Percentiles rank a stretch among this genome's conserved stretches.
These are phyloP conservation scores for Coemansia sp. DNA, from an alignment of 192 early-diverging fungal genomes.

Conservation along the genomic window DNA sequence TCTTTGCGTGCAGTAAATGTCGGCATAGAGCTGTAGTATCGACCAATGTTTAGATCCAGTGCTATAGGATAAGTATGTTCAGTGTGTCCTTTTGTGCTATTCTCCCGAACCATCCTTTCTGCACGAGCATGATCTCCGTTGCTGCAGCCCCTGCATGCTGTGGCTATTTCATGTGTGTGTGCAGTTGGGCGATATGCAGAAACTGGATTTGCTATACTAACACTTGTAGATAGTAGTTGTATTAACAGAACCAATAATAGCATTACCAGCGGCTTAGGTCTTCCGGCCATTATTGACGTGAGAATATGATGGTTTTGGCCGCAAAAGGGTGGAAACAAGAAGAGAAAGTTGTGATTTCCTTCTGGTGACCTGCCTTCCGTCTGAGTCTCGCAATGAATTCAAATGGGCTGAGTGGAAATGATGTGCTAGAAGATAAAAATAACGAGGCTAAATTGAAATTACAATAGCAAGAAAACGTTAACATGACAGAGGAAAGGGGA, in stretches of 20 bases:
- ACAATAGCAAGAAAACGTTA: not conserved
- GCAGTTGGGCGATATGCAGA: not conserved
- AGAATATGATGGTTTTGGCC: not conserved
- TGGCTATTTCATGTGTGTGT: not conserved
- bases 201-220: not conserved
- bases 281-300: not conserved
- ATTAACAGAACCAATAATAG: not conserved
- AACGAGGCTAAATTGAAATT: no score
- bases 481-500: not conserved
- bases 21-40: not conserved
- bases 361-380: no score
- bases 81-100: not conserved
- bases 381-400: no score
- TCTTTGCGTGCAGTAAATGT: not conserved
- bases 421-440: no score
- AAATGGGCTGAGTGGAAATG: no score
- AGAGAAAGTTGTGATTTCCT: no score
- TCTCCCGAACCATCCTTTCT: not conserved
- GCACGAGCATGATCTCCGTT: not conserved
- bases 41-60: not conserved
- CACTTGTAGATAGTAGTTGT: not conserved
- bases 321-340: not conserved
- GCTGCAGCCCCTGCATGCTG: not conserved
- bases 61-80: not conserved
- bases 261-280: not conserved